These are phyloP conservation scores for Spizellomyces punctatus DNA, from an alignment of 192 early-diverging fungal genomes.

Conservation along the genomic window DNA sequence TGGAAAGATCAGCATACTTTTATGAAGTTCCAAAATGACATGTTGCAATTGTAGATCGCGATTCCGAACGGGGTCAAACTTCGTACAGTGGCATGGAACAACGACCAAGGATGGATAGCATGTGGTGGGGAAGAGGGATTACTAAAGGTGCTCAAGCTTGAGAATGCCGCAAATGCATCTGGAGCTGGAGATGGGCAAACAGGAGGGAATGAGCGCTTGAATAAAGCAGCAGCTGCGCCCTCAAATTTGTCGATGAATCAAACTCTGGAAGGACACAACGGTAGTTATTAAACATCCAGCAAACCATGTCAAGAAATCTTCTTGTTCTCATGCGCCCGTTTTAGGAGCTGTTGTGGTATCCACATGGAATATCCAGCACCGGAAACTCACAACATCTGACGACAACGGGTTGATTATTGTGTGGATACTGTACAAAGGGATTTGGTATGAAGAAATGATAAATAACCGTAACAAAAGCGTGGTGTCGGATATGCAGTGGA, in stretches of 20 bases:
- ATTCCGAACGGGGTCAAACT: conserved; percentile 62
- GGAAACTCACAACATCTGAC: conserved; percentile 64
- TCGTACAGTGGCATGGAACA: conserved; percentile 60
- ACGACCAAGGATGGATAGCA: conserved; percentile 66
- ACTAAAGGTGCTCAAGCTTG: conserved; percentile 65
- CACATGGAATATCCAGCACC: conserved; percentile 59
- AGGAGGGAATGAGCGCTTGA: conserved; percentile 7
- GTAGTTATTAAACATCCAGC: conserved; percentile 21
- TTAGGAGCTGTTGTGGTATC: conserved; percentile 53
- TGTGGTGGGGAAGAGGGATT: conserved; percentile 65
- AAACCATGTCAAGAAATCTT: background rate
- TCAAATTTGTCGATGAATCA: conserved; percentile 66
- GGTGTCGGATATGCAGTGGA: conserved; percentile 66
- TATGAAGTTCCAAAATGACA: background rate
- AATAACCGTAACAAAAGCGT: conserved; percentile 66
- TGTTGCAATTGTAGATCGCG: conserved; percentile 46
- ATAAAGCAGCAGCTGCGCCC: conserved; percentile 24
- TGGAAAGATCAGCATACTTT: background rate
- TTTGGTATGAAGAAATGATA: conserved; percentile 73
- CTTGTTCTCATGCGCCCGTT: background rate
- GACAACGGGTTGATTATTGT: conserved; percentile 65
- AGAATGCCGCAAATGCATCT: conserved; percentile 23
- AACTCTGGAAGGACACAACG: conserved; percentile 60
- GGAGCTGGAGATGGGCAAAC: conserved; percentile 30
- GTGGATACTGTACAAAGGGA: conserved; percentile 68